Percentiles rank a stretch among this genome's conserved stretches.
These are phyloP conservation scores for Artemisia tridentata DNA, from an alignment of 129 eudicot species.

Conservation along the genomic window DNA sequence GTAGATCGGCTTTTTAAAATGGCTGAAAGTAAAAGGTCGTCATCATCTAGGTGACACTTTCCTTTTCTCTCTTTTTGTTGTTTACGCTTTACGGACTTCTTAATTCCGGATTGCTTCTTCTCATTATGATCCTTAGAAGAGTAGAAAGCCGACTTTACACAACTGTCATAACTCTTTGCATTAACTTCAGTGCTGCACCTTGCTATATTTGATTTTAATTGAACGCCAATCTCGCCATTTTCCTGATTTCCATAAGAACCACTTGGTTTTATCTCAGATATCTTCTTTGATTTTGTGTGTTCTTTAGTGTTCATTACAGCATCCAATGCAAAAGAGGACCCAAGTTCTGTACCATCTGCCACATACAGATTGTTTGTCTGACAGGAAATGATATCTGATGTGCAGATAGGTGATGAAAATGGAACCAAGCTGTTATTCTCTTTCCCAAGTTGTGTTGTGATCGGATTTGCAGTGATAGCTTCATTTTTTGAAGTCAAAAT, in stretches of 20 bases:
- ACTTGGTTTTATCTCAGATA: constrained; percentile 30
- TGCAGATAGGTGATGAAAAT: background rate
- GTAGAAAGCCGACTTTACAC: constrained; percentile 27
- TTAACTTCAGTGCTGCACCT: too few relatives aligned
- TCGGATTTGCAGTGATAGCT: constrained; percentile 12
- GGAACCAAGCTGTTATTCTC: constrained; percentile 26
- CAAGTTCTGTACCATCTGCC: constrained; percentile 29
- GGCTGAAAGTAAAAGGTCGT: constrained; percentile 86
- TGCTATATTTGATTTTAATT: constrained; percentile 21
- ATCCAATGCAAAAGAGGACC: constrained; percentile 5
- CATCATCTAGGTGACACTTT: constrained; percentile 57
- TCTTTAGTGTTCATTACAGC: constrained; percentile 23
- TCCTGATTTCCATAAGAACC: constrained; percentile 22
- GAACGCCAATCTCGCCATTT: constrained; percentile 19
- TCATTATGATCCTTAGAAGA: constrained; percentile 17
- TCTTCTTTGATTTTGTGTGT: constrained; percentile 34
- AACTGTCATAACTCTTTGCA: constrained; percentile 18
- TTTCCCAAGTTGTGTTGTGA: constrained; percentile 22
- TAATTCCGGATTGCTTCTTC: constrained; percentile 26
- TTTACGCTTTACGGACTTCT: constrained; percentile 26
- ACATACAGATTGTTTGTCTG: constrained; percentile 22
- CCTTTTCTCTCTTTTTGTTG: constrained; percentile 39
- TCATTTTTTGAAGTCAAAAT: constrained; percentile 23
- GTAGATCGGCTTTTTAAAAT: constrained; percentile 49
- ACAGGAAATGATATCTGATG: constrained; percentile 6